Base-by-base conservation (phyloP, 1,284 basidiomycete genomes). In the Pterulicium gracile region DNA sequence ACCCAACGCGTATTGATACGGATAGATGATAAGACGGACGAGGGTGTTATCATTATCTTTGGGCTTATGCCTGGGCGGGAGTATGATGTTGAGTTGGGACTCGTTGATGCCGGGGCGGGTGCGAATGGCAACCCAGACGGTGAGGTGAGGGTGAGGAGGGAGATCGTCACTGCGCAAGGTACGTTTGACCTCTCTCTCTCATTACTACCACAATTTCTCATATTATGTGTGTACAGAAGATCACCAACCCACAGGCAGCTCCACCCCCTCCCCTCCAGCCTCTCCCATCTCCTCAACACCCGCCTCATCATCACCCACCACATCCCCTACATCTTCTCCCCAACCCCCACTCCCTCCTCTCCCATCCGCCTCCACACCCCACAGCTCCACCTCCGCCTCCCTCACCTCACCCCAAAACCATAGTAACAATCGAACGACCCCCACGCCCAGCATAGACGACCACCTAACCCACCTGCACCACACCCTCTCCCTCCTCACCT, bases 31-130 rank as follows among this genome's bases (percentile, higher is more conserved):
- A 75, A 79, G 44, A 68, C 71, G 0, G 85, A 88, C 52, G 85
- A 89, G 56, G 86, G 82, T 0, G 73, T 88, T 46, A 83, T 89
- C 45, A 82, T 89, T 52, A 73, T 89, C 22, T 88, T 85, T 50
- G 84, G 83, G 2, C 70, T 90, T 34, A 75, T 86, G 69, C 87
- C 87, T 7, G 81, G 83, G 2, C 69, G 81, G 46, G 81, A 83
- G 55, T 89, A 90, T 53, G 84, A 88, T 54, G 78, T 90, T 49
- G 82, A 87, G 55, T 64, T 90, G 3, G 80, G 72, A 0, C 67
- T 89, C 18, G 75, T 81, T 4, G 79, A n/a, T 73, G 70, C 10
- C 77, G 71, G 27, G 68, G 66, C 35, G 62, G 67, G 36, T 66
- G 77, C 27, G 65, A 74, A 40, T 69, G 67, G 45, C 80, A 81